Percentiles rank a stretch among this genome's conserved stretches.
Evolutionary conservation across 106 monocot species (phyloP).

Genomic region (Dendrobium huoshanense): DNA sequence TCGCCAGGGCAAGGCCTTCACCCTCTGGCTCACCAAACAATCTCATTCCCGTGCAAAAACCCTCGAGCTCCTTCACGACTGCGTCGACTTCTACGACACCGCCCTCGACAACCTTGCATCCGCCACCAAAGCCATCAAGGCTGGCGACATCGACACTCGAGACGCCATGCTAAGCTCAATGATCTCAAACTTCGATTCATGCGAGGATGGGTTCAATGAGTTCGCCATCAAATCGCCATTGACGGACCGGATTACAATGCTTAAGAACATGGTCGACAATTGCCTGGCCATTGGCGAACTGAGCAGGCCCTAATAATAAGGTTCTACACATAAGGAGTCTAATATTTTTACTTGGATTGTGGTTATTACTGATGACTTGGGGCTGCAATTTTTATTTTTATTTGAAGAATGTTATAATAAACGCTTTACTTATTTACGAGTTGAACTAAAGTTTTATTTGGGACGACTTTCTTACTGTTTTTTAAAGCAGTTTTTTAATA

Average conservation of each 20-base stretch:
- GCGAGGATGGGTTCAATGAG: constrained; percentile 1
- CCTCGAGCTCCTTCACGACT: not conserved
- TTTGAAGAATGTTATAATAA: too few species aligned
- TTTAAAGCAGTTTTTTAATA: too few species aligned
- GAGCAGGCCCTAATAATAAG: not conserved
- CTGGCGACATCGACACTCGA: not conserved
- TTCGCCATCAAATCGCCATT: not conserved
- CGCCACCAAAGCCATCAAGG: not conserved
- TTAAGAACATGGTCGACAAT: constrained; percentile 1
- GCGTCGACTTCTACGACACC: not conserved
- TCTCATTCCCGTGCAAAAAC: not conserved
- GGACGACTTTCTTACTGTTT: too few species aligned
- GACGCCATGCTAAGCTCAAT: not conserved
- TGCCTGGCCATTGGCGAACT: constrained; percentile 1
- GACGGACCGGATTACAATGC: not conserved
- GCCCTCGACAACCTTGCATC: not conserved
- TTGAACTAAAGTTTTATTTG: too few species aligned
- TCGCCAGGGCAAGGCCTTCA: not conserved
- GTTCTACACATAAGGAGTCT: not conserved
- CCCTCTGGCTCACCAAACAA: not conserved
- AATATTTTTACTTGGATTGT: too few species aligned
- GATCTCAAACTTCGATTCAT: not conserved
- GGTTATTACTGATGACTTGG: too few species aligned
- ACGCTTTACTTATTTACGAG: too few species aligned
- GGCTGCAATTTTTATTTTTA: too few species aligned